phyloP scores from a whole-genome alignment of 192 early-diverging fungal genomes.

The Backusella tarrabulga region DNA sequence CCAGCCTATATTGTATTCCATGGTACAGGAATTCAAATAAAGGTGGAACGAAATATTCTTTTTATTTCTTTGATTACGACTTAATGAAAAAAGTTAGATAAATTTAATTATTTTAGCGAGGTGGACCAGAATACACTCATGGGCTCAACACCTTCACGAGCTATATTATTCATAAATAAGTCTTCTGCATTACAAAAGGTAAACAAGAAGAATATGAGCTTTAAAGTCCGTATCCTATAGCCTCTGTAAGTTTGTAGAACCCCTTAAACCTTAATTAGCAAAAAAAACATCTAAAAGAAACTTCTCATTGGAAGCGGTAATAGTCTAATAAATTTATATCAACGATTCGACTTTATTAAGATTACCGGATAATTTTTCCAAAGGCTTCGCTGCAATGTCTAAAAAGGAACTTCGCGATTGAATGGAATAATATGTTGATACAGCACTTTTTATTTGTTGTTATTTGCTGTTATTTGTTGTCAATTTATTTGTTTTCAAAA shows the following conservation, averaged over 20 bases:
- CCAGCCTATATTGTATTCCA: background rate
- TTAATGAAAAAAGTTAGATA: background rate
- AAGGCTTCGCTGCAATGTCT: background rate
- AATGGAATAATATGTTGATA: background rate
- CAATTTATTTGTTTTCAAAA: background rate
- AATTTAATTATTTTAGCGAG: background rate
- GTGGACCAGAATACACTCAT: background rate
- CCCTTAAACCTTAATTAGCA: background rate
- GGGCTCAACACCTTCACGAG: background rate
- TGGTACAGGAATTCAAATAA: background rate
- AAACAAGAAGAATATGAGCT: background rate
- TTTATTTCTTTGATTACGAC: background rate
- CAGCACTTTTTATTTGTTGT: background rate
- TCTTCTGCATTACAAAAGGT: background rate
- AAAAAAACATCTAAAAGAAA: background rate
- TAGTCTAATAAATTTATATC: background rate
- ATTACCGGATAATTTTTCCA: background rate
- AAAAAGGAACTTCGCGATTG: background rate
- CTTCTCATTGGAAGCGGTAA: background rate
- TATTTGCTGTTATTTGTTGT: background rate
- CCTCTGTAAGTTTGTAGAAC: background rate
- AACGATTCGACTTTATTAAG: background rate
- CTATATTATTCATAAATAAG: background rate
- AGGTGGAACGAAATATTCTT: background rate
- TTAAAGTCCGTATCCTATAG: background rate